A percentile compares a stretch with the other conserved stretches of the same genome.
Evolutionary conservation across 2,329 filamentous ascomycete genomes (phyloP).

Genomic region (Sporothrix mexicana): DNA sequence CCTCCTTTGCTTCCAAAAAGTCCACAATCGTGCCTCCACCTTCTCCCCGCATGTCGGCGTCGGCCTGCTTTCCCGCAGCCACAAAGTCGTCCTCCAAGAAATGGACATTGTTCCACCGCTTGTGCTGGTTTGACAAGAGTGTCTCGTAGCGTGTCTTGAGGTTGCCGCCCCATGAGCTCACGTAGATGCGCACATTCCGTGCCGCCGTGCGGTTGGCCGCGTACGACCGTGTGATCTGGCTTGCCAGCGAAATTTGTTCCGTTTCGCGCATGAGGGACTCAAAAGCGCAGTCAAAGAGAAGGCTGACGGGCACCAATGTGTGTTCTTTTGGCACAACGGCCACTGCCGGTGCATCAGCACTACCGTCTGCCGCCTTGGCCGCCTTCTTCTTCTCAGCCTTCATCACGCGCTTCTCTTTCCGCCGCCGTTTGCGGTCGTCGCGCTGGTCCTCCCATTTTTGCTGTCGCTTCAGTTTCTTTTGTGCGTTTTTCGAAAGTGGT

Average conservation of each 20-base stretch:
- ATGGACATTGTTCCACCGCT: constrained; percentile 77
- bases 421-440: constrained; percentile 59
- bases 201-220: constrained; percentile 78
- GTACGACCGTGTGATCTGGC: constrained; percentile 86
- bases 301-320: constrained; percentile 66
- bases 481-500: constrained; percentile 79
- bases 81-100: constrained; percentile 79
- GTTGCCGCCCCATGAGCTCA: constrained; percentile 78
- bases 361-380: constrained; percentile 57
- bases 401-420: constrained; percentile 61
- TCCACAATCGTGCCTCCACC: constrained; percentile 65
- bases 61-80: constrained; percentile 68
- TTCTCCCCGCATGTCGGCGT: constrained; percentile 67
- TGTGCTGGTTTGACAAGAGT: constrained; percentile 71
- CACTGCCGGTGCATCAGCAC: constrained; percentile 44
- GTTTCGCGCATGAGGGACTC: constrained; percentile 87
- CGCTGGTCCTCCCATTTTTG: constrained; percentile 78
- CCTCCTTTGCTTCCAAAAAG: constrained; percentile 52
- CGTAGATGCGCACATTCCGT: constrained; percentile 72
- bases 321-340: constrained; percentile 38
- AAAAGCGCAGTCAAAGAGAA: constrained; percentile 91
- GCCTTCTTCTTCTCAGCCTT: constrained; percentile 56
- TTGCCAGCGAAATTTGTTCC: constrained; percentile 80
- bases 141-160: constrained; percentile 78
- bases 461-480: constrained; percentile 76